Conservation (phyloP, 495 filamentous ascomycete species). For the Aspergillus biplanus region DNA sequence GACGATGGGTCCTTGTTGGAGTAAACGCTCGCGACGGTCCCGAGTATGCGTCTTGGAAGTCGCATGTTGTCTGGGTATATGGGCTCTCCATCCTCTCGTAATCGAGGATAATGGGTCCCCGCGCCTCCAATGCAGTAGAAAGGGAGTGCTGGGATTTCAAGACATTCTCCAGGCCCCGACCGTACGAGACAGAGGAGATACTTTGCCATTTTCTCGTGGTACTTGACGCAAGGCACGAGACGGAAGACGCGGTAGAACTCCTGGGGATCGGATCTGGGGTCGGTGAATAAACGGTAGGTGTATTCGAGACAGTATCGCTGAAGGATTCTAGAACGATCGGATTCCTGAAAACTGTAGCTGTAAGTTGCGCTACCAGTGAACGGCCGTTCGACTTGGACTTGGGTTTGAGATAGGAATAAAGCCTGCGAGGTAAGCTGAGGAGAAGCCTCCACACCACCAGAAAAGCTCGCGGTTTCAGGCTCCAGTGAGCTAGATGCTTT, state of each 20-base stretch:
- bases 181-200: constrained; percentile 40
- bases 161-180: constrained; percentile 13
- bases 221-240: constrained; percentile 62
- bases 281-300: constrained; percentile 59
- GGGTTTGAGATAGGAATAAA: background rate
- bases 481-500: background rate
- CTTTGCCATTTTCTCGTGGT: constrained; percentile 48
- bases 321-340: constrained; percentile 67
- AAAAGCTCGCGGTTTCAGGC: background rate
- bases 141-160: constrained; percentile 41
- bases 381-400: constrained; percentile 8
- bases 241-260: constrained; percentile 63
- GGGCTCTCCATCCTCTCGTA: constrained; percentile 33
- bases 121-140: constrained; percentile 62
- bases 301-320: constrained; percentile 69
- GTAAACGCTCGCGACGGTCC: constrained; percentile 21
- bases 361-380: constrained; percentile 5
- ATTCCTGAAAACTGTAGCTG: constrained; percentile 53
- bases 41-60: constrained; percentile 27
- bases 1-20: background rate
- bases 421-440: background rate
- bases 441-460: too few relatives aligned
- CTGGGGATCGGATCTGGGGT: constrained; percentile 51
- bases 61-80: constrained; percentile 37
- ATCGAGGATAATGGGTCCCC: constrained; percentile 61